These are phyloP conservation scores for Sporothrix phasma DNA, from an alignment of 2,329 filamentous ascomycete genomes.

Conservation along the genomic window DNA sequence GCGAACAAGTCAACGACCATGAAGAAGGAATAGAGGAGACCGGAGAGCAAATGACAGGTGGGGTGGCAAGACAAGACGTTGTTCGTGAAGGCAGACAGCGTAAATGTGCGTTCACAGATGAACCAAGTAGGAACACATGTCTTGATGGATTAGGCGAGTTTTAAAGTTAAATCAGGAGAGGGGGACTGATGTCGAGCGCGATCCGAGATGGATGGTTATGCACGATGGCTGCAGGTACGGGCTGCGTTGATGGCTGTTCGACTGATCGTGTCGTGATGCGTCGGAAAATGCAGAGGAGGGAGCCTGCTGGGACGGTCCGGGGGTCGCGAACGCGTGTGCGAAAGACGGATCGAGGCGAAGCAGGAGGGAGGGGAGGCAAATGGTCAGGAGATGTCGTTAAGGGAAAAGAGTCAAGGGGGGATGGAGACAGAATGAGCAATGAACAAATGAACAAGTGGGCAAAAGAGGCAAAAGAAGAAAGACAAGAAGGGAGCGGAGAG, in stretches of 20 bases:
- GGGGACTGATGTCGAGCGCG: not conserved
- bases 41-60: constrained; percentile 14
- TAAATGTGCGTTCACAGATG: constrained; percentile 17
- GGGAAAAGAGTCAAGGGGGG: not conserved
- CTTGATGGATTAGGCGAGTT: not conserved
- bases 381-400: not conserved
- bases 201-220: constrained; percentile 7
- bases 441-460: not conserved
- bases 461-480: not conserved
- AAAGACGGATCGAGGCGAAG: not conserved
- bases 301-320: not conserved
- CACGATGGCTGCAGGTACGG: constrained; percentile 22
- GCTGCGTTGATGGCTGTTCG: constrained; percentile 2
- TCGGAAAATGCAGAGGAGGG: not conserved
- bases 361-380: not conserved
- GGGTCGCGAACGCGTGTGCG: not conserved
- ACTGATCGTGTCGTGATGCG: constrained; percentile 2
- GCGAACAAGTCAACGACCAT: constrained; percentile 6
- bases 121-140: constrained; percentile 12
- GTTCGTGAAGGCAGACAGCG: constrained; percentile 14
- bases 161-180: not conserved
- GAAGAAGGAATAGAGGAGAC: constrained; percentile 8
- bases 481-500: constrained; percentile 5
- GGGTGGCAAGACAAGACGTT: constrained; percentile 8
- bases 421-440: not conserved